phyloP scores from a whole-genome alignment of 1,284 basidiomycete genomes.

The Rugiboletus extremiorientalis region DNA sequence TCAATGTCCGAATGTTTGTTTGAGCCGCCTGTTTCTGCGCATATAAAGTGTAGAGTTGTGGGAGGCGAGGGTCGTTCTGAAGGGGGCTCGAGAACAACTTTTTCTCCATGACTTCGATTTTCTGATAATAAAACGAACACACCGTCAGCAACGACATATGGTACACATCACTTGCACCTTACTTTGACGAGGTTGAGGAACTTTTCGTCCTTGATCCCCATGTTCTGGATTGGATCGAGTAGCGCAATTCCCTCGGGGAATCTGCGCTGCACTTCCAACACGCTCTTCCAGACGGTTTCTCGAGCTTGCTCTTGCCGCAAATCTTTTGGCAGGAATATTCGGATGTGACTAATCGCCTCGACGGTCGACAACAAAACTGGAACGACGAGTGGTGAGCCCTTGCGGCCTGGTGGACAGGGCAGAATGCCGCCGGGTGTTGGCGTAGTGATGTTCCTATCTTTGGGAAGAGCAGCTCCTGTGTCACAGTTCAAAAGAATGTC shows the following conservation, averaged over 20 bases:
- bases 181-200: constrained; percentile 88
- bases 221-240: constrained; percentile 92
- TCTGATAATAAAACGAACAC: constrained; percentile 46
- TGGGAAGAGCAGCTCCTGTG: constrained; percentile 60
- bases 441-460: constrained; percentile 56
- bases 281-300: constrained; percentile 86
- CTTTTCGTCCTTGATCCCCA: constrained; percentile 94
- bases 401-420: constrained; percentile 70
- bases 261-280: constrained; percentile 86
- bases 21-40: constrained; percentile 74
- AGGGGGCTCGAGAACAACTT: constrained; percentile 77
- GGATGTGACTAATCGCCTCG: constrained; percentile 84
- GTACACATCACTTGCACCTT: constrained; percentile 10
- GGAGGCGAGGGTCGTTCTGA: constrained; percentile 72
- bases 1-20: constrained; percentile 71
- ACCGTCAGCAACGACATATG: constrained; percentile 1
- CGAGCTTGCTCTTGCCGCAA: constrained; percentile 74
- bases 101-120: constrained; percentile 87
- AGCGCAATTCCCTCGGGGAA: constrained; percentile 88
- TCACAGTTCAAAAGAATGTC: constrained; percentile 92
- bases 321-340: constrained; percentile 90
- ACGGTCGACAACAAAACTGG: constrained; percentile 89
- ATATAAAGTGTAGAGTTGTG: constrained; percentile 81
- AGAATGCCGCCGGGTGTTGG: constrained; percentile 68
- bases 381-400: constrained; percentile 84